Evolutionary conservation across 371 early-diverging fungal genomes (phyloP).

Genomic region (Mortierella sp.): DNA sequence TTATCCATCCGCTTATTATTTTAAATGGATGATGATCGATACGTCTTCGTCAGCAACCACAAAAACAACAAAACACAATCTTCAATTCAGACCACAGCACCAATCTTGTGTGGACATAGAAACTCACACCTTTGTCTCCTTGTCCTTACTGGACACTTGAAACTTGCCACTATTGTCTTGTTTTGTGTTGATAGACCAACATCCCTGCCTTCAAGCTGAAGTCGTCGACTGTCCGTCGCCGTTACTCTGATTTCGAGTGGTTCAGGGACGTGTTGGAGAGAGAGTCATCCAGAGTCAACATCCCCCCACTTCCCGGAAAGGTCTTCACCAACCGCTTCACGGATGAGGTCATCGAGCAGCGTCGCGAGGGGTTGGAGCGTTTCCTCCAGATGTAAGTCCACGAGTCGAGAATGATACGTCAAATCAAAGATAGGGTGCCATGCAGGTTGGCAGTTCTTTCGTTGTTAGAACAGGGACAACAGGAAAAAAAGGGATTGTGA

Average conservation of each 20-base stretch:
- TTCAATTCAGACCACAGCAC: not conserved
- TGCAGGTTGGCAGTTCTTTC: not conserved
- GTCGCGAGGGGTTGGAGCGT: constrained; percentile 93
- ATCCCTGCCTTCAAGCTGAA: constrained; percentile 96
- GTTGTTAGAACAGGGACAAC: not conserved
- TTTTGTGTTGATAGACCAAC: constrained; percentile 82
- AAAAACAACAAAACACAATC: not conserved
- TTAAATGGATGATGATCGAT: not conserved
- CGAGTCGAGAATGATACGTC: not conserved
- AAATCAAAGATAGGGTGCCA: not conserved
- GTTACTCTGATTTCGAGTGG: constrained; percentile 99
- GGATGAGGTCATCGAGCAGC: constrained; percentile 94
- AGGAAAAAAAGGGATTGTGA: not conserved
- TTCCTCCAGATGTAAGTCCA: constrained; percentile 95
- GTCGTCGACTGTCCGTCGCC: constrained; percentile 87
- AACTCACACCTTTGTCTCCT: not conserved
- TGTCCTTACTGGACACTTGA: not conserved
- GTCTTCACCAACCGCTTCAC: constrained; percentile 96
- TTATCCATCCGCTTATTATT: not conserved
- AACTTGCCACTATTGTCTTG: not conserved
- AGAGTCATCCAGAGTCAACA: constrained; percentile 93
- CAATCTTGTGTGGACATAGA: not conserved
- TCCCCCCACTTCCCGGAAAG: constrained; percentile 97
- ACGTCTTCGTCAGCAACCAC: not conserved
- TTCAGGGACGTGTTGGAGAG: constrained; percentile 94